Base-by-base conservation (phyloP, 2,329 filamentous ascomycete species). In the Diaporthe citrichinensis region DNA sequence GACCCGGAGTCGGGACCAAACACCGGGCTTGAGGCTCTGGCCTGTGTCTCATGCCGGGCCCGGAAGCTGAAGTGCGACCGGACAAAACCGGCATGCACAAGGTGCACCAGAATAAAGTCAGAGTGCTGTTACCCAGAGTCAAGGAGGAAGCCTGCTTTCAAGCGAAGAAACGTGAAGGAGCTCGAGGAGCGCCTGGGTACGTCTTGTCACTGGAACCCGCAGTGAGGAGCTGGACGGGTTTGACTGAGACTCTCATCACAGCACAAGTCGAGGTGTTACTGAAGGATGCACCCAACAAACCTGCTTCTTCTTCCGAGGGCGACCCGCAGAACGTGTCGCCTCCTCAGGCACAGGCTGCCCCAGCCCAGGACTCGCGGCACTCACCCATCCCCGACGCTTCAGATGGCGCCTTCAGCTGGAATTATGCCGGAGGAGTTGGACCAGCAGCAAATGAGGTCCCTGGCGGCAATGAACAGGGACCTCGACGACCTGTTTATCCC, bases 11-110 rank as follows among this genome's bases (percentile, higher is more conserved):
- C 79, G 34, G 74, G 62, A 25, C 58, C 61, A 51, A 73, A 51
- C 41, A 53, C 71, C 61, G 62, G 55, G 25, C 61, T 75, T 34
- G 88, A 88, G 79, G 84, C 86, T 28, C 92, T 98, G 84, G 94
- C 95, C 25, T 98, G 95, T 82, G 92, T 97, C 39, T 89, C 94
- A 72, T 98, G 95, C 83, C 90, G 96, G 78, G 93, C 93, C 81
- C 90, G 95, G 79, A 98, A 98, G 85, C 87, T 98, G 79, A 94
- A 94, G 84, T 98, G 96, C 85, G 95, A 98, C 84, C 94, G 95
- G 41, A 88, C 87, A 62, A 94, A 92, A 81, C 95, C 95, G 23
- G 90, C 91, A 36, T 98, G 96, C 81, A 91, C 92, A 57, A 96
- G 95, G 28, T 98, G 96, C 83, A 87, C 90, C 72, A 91, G 94